Evolutionary conservation across 306 rosid species (phyloP), one percentile per base, ranked within the genome.

Genomic region (Corylus avellana): DNA sequence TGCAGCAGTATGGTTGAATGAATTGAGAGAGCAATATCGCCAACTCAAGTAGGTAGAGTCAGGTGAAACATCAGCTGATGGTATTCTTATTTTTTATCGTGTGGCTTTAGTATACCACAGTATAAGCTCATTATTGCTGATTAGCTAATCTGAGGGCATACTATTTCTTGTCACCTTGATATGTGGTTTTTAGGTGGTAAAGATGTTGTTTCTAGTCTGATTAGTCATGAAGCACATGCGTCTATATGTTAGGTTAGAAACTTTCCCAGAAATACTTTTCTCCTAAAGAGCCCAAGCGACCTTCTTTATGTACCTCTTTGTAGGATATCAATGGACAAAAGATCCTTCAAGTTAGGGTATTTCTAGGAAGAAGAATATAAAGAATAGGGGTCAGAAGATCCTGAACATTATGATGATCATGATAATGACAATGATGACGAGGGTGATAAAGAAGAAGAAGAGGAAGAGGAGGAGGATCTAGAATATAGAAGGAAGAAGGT

Each of bases 401-500:
- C 74, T 2, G 56, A 73, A 17, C 14, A 42, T 44, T 39, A 20
- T 57, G 75, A 18, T 47, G 16, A 56, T n/a, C 61, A 56, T 56
- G 61, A 56, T n/a, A 56, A n/a, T n/a, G 46, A 42, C 8, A 42
- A 42, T 42, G 46, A 49, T 49, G 53, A 49, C 11, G 14, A 48
- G 53, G 53, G 14, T 49, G 53, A 49, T 12, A 11, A 49, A 49
- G 64, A 70, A 67, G 75, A 37, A 49, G 68, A 54, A n/a, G 57
- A 44, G 53, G 5, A 54, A n/a, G 64, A 67, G 7, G 79, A 32
- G 5, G 20, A 32, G 12, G 72, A 42, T 16, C 27, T 67, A 67
- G 51, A 67, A 47, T 67, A 67, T 1, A 18, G 13, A 37, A 67
- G 72, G 50, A 67, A 81, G 73, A 66, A 57, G 64, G 67, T 76